phyloP scores from a whole-genome alignment of 1,139 yeast species.

The Pichia sp. region DNA sequence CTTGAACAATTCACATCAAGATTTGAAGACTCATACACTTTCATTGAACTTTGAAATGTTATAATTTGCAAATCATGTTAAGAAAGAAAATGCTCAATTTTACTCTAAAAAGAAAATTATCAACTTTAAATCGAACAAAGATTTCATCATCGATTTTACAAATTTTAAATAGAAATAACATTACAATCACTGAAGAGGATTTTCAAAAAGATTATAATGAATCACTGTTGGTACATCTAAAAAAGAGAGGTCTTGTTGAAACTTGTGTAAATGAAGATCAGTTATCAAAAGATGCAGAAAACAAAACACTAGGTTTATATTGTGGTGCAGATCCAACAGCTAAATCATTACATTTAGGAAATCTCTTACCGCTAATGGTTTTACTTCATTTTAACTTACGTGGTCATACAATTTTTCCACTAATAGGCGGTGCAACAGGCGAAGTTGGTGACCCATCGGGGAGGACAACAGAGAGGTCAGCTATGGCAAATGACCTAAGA shows the following conservation, averaged over 20 bases:
- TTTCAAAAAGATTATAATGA: constrained; percentile 32
- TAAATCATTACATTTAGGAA: constrained; percentile 80
- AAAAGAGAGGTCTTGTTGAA: constrained; percentile 43
- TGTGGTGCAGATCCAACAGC: constrained; percentile 99
- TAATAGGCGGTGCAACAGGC: constrained; percentile 98
- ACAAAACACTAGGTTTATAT: constrained; percentile 51
- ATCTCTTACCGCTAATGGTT: constrained; percentile 78
- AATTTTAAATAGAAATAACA: constrained; percentile 17
- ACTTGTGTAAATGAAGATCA: constrained; percentile 41
- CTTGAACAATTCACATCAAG: no score
- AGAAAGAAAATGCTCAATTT: neutral
- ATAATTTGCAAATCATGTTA: neutral
- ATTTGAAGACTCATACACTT: neutral
- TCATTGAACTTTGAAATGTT: neutral
- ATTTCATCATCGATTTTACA: constrained; percentile 23
- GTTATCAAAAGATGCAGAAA: constrained; percentile 35
- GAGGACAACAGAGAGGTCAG: constrained; percentile 63
- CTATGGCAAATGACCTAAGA: constrained; percentile 47
- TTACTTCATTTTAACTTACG: constrained; percentile 74
- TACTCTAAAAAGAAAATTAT: neutral
- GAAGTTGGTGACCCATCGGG: constrained; percentile 98
- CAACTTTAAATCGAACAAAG: constrained; percentile 18
- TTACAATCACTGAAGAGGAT: constrained; percentile 21
- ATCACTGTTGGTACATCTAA: constrained; percentile 42
- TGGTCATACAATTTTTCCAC: constrained; percentile 76